Conservation (phyloP, 2,329 filamentous ascomycete genomes). For the Lomentospora prolificans region DNA sequence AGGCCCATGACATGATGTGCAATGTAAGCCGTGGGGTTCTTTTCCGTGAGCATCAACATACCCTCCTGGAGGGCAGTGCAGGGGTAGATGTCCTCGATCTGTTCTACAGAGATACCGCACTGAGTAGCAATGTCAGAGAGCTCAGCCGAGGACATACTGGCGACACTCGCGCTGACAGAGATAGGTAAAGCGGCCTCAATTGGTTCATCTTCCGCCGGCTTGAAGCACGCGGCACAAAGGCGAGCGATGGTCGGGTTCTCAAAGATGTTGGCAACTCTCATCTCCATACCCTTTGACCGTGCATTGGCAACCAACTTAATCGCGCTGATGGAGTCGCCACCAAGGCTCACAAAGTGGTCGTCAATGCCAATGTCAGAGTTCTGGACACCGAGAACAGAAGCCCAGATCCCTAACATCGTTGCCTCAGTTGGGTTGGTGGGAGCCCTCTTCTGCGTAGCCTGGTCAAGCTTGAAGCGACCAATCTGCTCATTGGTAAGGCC, state of each 20-base stretch:
- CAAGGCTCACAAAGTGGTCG: slow-evolving; percentile 30
- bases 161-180: slow-evolving; percentile 8
- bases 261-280: slow-evolving; percentile 30
- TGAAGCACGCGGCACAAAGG: slow-evolving; percentile 9
- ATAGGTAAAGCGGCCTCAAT: slow-evolving; percentile 27
- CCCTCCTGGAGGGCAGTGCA: slow-evolving; percentile 16
- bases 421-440: slow-evolving; percentile 23
- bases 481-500: not conserved
- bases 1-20: slow-evolving; percentile 13
- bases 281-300: slow-evolving; percentile 19
- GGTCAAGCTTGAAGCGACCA: not conserved
- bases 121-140: slow-evolving; percentile 23
- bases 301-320: slow-evolving; percentile 31
- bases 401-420: slow-evolving; percentile 21
- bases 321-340: slow-evolving; percentile 33
- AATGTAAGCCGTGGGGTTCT: slow-evolving; percentile 12
- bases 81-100: slow-evolving; percentile 14
- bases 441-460: slow-evolving; percentile 16
- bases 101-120: slow-evolving; percentile 10
- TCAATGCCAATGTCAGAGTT: slow-evolving; percentile 17
- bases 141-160: not conserved
- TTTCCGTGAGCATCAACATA: slow-evolving; percentile 13
- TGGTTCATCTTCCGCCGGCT: not conserved
- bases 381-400: slow-evolving; percentile 19
- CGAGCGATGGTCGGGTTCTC: slow-evolving; percentile 28